Evolutionary conservation across 306 rosid species (phyloP).

Genomic region (Medicago lupulina): DNA sequence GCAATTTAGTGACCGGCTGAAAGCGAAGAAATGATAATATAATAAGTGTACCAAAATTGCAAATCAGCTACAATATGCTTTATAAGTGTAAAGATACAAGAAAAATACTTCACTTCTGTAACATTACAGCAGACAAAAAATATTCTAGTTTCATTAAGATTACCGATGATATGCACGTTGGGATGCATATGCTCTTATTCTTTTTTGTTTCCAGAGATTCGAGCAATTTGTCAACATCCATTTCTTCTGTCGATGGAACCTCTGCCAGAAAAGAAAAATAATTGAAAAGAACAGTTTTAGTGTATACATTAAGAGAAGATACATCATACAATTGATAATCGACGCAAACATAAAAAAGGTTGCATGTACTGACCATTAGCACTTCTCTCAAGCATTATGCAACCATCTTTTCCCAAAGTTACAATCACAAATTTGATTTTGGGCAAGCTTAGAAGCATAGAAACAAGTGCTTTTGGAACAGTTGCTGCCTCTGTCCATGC

Average conservation of each 20-base stretch:
- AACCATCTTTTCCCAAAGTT: slow-evolving; percentile 93
- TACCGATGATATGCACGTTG: slow-evolving; percentile 74
- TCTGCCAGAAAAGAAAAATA: slow-evolving; percentile 57
- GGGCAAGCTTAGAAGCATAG: slow-evolving; percentile 80
- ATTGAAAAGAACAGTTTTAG: slow-evolving; percentile 40
- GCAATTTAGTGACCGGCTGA: slow-evolving; percentile 67
- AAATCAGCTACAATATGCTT: slow-evolving; percentile 3
- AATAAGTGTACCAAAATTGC: background rate
- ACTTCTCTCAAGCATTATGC: slow-evolving; percentile 90
- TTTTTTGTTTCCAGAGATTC: slow-evolving; percentile 61
- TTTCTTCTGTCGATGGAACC: slow-evolving; percentile 57
- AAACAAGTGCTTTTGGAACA: slow-evolving; percentile 74
- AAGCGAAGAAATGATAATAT: slow-evolving; percentile 25
- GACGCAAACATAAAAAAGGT: slow-evolving; percentile 2
- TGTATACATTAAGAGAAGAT: slow-evolving; percentile 36
- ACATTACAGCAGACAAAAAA: background rate
- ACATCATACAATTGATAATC: slow-evolving; percentile 31
- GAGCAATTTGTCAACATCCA: slow-evolving; percentile 59
- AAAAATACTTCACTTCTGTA: slow-evolving; percentile 8
- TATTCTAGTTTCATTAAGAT: slow-evolving; percentile 25
- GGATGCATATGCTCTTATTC: slow-evolving; percentile 47
- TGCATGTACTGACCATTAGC: slow-evolving; percentile 47
- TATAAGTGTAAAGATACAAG: background rate
- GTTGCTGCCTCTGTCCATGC: slow-evolving; percentile 83
- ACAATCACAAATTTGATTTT: slow-evolving; percentile 77